Conservation (phyloP, 257 asterid species). For the Craterostigma plantagineum region DNA sequence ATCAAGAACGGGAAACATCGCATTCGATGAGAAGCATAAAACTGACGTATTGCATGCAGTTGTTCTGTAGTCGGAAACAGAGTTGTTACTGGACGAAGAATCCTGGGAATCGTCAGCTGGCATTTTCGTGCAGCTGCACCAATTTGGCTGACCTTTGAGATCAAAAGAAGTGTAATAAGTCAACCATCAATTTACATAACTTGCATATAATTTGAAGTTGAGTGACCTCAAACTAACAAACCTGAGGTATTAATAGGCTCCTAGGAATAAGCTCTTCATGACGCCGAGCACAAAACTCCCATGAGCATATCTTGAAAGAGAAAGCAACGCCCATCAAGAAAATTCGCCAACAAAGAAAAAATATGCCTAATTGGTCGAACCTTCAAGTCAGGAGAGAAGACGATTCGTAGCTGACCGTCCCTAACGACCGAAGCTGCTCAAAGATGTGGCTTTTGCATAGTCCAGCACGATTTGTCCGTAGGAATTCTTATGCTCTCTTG, state of each 20-base stretch:
- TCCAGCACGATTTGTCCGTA: conserved; percentile 87
- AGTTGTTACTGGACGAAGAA: conserved; percentile 23
- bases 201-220: no score
- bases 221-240: conserved; percentile 4
- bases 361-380: conserved; percentile 15
- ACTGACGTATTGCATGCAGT: conserved; percentile 73
- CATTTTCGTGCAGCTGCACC: conserved; percentile 94
- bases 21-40: not conserved
- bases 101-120: conserved; percentile 85
- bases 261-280: conserved; percentile 96
- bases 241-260: conserved; percentile 92
- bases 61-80: conserved; percentile 82
- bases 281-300: conserved; percentile 97
- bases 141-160: conserved; percentile 73
- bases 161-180: no score
- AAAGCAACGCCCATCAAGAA: no score
- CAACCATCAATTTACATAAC: no score
- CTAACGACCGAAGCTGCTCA: conserved; percentile 99
- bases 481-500: conserved; percentile 78
- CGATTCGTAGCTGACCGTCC: conserved; percentile 95
- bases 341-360: conserved; percentile 1
- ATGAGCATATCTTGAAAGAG: conserved; percentile 63
- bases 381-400: conserved; percentile 91
- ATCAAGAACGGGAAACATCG: not conserved
- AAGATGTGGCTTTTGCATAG: conserved; percentile 89